Percentiles rank a stretch among this genome's conserved stretches.
Evolutionary conservation across 108 stramenopile species (phyloP).

Genomic region (Cylindrotheca closterium): DNA sequence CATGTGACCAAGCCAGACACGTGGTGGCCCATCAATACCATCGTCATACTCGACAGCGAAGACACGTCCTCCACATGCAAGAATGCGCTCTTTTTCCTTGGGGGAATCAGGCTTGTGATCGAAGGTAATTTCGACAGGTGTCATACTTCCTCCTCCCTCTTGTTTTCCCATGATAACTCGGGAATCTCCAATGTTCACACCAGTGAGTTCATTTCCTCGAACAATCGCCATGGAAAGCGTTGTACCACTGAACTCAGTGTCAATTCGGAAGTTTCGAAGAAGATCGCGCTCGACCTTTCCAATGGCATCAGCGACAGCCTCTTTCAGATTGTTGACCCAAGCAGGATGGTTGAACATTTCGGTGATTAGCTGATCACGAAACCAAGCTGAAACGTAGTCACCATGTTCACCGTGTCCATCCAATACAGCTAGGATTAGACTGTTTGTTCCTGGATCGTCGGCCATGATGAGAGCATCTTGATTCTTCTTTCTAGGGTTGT

Average conservation of each 20-base stretch:
- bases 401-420: conserved; percentile 99
- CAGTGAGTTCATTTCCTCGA: conserved; percentile 84
- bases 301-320: conserved; percentile 78
- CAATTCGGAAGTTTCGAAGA: conserved; percentile 88
- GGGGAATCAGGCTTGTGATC: conserved; percentile 99
- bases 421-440: conserved; percentile 91
- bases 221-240: conserved; percentile 93
- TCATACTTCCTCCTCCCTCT: conserved; percentile 43
- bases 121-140: conserved; percentile 85
- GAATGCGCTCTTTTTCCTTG: conserved; percentile 94
- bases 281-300: conserved; percentile 89
- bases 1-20: conserved; percentile 98
- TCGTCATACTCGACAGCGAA: conserved; percentile 99
- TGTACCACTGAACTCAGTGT: conserved; percentile 95
- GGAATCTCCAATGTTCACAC: conserved; percentile 95
- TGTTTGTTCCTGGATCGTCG: conserved; percentile 89
- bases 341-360: conserved; percentile 87
- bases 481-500: conserved; percentile 98
- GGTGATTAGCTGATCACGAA: conserved; percentile 85
- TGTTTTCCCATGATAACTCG: conserved; percentile 84
- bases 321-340: conserved; percentile 77
- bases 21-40: conserved; percentile 97
- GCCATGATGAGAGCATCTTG: conserved; percentile 98
- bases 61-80: conserved; percentile 92
- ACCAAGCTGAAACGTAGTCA: conserved; percentile 89